Percentiles rank a stretch among this genome's conserved stretches.
Conservation (phyloP, 768 basidiomycete genomes). For the Mycena alexandri region DNA sequence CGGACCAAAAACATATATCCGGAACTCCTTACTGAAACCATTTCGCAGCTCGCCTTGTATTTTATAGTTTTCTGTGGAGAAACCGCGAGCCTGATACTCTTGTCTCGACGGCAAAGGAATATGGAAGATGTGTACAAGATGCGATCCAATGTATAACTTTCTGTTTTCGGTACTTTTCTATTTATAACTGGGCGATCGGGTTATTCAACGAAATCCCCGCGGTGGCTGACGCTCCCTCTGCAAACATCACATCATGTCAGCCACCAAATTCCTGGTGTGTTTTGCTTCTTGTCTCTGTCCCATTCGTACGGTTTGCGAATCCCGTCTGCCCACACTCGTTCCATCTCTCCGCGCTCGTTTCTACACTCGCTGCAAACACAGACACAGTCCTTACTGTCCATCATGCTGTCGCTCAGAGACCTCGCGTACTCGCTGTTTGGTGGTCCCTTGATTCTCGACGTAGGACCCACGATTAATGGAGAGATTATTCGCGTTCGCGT, state of each 20-base stretch:
- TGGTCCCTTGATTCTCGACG: constrained; percentile 32
- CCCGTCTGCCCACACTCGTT: neutral
- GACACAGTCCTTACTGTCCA: constrained; percentile 34
- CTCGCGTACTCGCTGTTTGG: constrained; percentile 35
- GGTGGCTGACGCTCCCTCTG: constrained; percentile 23
- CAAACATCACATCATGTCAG: constrained; percentile 19
- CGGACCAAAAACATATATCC: constrained; percentile 7
- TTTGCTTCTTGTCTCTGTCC: constrained; percentile 23
- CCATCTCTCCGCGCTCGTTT: constrained; percentile 31
- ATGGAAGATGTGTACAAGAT: constrained; percentile 23
- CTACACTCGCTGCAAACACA: constrained; percentile 27
- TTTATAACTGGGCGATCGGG: neutral
- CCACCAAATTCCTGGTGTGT: constrained; percentile 9
- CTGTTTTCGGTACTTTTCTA: constrained; percentile 18
- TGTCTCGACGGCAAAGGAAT: constrained; percentile 21
- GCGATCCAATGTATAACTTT: constrained; percentile 22
- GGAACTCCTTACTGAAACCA: neutral
- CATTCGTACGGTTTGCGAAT: neutral
- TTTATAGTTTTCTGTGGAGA: constrained; percentile 33
- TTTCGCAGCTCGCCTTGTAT: constrained; percentile 33
- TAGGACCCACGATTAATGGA: constrained; percentile 36
- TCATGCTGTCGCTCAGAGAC: constrained; percentile 26
- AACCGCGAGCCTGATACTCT: constrained; percentile 4
- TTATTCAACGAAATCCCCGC: neutral
- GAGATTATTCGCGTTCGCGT: constrained; percentile 35